Conservation (phyloP, 306 rosid genomes). For the Glycine tomentella region DNA sequence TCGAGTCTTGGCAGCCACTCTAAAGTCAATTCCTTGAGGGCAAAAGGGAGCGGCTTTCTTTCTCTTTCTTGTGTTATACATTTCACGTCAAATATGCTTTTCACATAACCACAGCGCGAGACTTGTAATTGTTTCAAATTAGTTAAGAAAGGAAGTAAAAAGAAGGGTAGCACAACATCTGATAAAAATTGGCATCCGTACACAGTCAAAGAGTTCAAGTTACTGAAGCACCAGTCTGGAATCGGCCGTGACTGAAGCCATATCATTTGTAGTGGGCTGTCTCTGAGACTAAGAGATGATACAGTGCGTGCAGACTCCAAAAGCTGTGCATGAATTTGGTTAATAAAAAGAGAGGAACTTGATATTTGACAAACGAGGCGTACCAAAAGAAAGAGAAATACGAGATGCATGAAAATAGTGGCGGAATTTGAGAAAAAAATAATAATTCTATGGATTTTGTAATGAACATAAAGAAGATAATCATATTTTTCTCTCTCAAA, state of each 20-base stretch:
- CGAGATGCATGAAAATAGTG: too few species aligned
- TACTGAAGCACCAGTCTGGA: slow-evolving; percentile 25
- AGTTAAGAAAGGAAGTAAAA: slow-evolving; percentile 22
- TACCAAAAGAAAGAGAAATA: too few species aligned
- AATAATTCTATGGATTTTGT: too few species aligned
- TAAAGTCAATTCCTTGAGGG: too few species aligned
- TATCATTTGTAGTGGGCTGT: not conserved
- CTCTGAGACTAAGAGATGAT: not conserved
- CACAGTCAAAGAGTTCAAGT: not conserved
- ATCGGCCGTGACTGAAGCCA: slow-evolving; percentile 4
- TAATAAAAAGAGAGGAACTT: not conserved
- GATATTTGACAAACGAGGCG: too few species aligned
- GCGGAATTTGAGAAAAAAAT: too few species aligned
- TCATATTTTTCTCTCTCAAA: too few species aligned
- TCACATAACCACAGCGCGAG: slow-evolving; percentile 12
- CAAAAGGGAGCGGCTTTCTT: not conserved
- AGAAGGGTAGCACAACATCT: slow-evolving; percentile 5
- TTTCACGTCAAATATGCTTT: slow-evolving; percentile 37
- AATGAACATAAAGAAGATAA: too few species aligned
- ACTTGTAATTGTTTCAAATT: slow-evolving; percentile 8
- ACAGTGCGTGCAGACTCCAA: too few species aligned
- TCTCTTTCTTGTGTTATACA: not conserved
- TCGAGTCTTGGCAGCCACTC: too few species aligned
- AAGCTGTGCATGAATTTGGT: not conserved
- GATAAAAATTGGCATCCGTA: not conserved